phyloP scores from a whole-genome alignment of 148 eudicot species.

The Chenopodium quinoa region DNA sequence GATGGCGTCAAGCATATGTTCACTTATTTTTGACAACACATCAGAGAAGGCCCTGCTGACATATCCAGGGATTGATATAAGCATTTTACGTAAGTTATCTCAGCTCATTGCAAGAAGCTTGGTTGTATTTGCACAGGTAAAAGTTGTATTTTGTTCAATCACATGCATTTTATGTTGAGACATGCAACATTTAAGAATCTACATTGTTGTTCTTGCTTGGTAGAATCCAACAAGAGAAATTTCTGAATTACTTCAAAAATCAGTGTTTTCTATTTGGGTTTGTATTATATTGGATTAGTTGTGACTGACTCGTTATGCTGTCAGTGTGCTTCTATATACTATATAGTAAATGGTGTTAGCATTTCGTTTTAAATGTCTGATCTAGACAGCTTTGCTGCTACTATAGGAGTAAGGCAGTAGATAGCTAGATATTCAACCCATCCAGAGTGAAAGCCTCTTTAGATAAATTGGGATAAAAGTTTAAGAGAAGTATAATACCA shows the following conservation, averaged over 20 bases:
- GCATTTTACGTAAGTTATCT: slow-evolving; percentile 38
- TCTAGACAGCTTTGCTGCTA: not conserved
- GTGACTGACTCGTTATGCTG: not conserved
- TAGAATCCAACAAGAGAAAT: not conserved
- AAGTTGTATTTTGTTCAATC: not conserved
- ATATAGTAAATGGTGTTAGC: not conserved
- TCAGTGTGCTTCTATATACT: too few relatives aligned
- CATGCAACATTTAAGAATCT: not conserved
- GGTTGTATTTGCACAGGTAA: slow-evolving; percentile 53
- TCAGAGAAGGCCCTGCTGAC: slow-evolving; percentile 69
- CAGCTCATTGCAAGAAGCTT: slow-evolving; percentile 66
- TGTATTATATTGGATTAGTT: not conserved
- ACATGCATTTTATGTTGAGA: not conserved
- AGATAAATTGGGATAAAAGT: not conserved
- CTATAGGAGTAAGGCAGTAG: not conserved
- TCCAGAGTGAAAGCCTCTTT: not conserved
- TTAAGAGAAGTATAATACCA: not conserved
- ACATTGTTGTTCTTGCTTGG: not conserved
- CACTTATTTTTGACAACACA: slow-evolving; percentile 59
- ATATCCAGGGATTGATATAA: slow-evolving; percentile 47
- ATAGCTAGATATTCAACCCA: not conserved
- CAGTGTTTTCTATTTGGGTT: not conserved
- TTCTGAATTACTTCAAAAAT: not conserved
- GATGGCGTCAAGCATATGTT: slow-evolving; percentile 91
- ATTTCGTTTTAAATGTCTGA: not conserved